Base-by-base conservation (phyloP, 345 rosid species). In the Aurinia saxatilis region DNA sequence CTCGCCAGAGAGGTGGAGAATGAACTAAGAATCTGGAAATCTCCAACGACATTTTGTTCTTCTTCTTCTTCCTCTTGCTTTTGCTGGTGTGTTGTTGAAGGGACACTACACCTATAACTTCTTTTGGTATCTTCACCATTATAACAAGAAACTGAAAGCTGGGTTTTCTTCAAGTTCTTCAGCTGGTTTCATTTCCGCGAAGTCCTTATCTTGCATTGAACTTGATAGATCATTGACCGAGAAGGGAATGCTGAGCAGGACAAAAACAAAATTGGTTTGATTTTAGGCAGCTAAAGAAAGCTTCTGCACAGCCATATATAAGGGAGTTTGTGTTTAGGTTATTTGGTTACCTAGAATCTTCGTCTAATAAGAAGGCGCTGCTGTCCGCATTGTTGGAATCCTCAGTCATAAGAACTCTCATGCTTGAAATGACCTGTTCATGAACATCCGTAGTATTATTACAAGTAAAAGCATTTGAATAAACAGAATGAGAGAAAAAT, bases 381-480 rank as follows among this genome's bases (percentile, higher is more conserved):
- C 95, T 83, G 49, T 65, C 77, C 7, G 95, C 95, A 40, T 82
- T 57, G 51, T 85, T 87, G 63, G 96, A 93, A 72, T 93, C 97
- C 72, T 93, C 99, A 1, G 83, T 93, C 96, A 87, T 93, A 35
- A 84, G 86, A 54, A 90, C 80, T 64, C 83, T 89, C 99, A 93
- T 93, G 78, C 87, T 87, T 44, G 95, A 75, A 61, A 93, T 84
- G 68, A 93, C 99, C 99, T 93, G 81, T 53, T 73, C 36, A 42
- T 10, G 47, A 52, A 60, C 63, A 53, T 53, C 4, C 19, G 34
- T 49, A 39, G 17, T 10, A 18, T 5, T 47, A 40, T 41, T 54
- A 21, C 19, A 36, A 44, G 41, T 7, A 42, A 44, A 47, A 39
- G 11, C 30, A 15, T 38, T 36, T 21, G 16, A 37, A 27, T 14